Evolutionary conservation across 768 basidiomycete genomes (phyloP), one percentile per base, ranked within the genome.

Genomic region (Peribolospora baueri): DNA sequence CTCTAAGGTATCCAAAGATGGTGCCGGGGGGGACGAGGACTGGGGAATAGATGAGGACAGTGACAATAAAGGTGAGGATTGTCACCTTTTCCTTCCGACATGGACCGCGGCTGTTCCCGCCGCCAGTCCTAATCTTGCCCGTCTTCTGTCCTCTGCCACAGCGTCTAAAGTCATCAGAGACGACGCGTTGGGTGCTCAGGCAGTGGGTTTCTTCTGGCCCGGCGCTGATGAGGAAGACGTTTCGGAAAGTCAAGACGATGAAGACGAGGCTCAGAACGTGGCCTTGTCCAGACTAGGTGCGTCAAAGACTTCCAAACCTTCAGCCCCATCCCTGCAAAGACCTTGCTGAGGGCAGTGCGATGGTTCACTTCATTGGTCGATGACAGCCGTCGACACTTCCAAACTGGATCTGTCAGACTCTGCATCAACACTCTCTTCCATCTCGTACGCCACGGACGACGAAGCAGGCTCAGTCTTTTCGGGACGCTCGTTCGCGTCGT

Each of bases 201-300:
- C 25, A 25, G 25, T 25, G 61, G 88, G 84, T 0, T 74, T 82
- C 53, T 72, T 87, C 51, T 93, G 84, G 86, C 84, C 85, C 1
- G 65, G 65, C n/a, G 70, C 67, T 4, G 66, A 67, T 46, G 64
- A 62, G 45, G 64, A 53, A 0, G 58, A 57, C 10, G 66, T 66
- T 50, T 65, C 63, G 3, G 68, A 69, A 11, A 64, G 69, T n/a
- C 70, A 68, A 51, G 70, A 74, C 4, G 74, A 76, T 8, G 74
- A 79, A 49, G 68, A 68, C 25, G 59, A 61, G 47, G 51, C 53
- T 25, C 56, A 58, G 7, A 61, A 61, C 49, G 43, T 54, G 25
- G 54, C 46, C 48, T 46, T 59, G 0, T 56, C 60, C 6, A 55
- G 56, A 8, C 57, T 61, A 6, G 61, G 61, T 58, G 7, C 10